phyloP scores from a whole-genome alignment of 1,139 yeast genomes.

The Wickerhamiella pararugosa region DNA sequence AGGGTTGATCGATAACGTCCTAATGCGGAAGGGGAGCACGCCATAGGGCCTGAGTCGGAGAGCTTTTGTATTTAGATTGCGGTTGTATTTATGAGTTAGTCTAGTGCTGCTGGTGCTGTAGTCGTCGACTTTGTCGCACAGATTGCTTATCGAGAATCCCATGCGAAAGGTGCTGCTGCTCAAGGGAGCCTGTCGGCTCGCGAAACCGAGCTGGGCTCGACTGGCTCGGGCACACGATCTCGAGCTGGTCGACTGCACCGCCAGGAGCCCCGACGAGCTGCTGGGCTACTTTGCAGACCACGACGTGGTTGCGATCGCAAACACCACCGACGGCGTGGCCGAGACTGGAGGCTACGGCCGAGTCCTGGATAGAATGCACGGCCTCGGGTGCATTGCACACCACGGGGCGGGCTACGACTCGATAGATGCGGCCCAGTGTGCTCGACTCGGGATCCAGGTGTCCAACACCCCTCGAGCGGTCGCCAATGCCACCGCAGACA shows the following conservation, averaged over 20 bases:
- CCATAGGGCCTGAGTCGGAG: too few relatives aligned
- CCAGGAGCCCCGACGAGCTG: slow-evolving; percentile 18
- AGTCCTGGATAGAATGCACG: neutral
- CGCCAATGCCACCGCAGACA: slow-evolving; percentile 60
- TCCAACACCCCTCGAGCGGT: slow-evolving; percentile 54
- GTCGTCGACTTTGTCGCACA: too few relatives aligned
- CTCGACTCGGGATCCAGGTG: slow-evolving; percentile 37
- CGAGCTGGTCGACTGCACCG: slow-evolving; percentile 3
- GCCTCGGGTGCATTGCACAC: slow-evolving; percentile 50
- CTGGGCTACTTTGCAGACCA: slow-evolving; percentile 18
- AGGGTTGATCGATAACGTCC: too few relatives aligned
- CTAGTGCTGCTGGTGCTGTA: too few relatives aligned
- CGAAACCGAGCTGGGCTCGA: slow-evolving; percentile 2
- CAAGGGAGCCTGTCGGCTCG: slow-evolving; percentile 1
- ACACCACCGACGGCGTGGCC: slow-evolving; percentile 2
- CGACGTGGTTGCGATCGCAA: slow-evolving; percentile 5
- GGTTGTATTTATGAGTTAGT: too few relatives aligned
- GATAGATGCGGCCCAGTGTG: slow-evolving; percentile 36
- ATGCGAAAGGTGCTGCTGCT: neutral
- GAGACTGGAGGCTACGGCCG: slow-evolving; percentile 6
- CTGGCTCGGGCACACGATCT: slow-evolving; percentile 2
- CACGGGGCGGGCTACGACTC: slow-evolving; percentile 84
- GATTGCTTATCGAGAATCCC: neutral
- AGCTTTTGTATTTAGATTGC: too few relatives aligned
- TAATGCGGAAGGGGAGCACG: too few relatives aligned